These are phyloP conservation scores for Erodium texanum DNA, from an alignment of 441 rosid species.

Conservation along the genomic window DNA sequence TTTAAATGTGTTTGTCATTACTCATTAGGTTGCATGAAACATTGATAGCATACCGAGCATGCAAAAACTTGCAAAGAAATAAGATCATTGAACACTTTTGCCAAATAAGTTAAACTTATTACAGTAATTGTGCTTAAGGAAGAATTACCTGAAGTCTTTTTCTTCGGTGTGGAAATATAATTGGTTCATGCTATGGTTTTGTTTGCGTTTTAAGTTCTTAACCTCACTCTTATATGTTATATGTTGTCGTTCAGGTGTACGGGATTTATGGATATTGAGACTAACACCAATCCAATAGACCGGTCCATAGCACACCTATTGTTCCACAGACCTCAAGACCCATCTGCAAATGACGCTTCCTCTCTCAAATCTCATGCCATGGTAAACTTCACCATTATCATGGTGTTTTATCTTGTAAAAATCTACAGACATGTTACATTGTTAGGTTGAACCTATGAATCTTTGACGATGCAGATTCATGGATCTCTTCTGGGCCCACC, in stretches of 20 bases:
- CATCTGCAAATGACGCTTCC: slow-evolving; percentile 30
- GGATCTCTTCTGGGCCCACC: slow-evolving; percentile 37
- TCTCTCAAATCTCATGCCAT: slow-evolving; percentile 34
- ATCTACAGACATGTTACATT: background rate
- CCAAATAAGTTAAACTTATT: background rate
- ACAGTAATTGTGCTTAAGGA: background rate
- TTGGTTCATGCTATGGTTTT: background rate
- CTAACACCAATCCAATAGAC: slow-evolving; percentile 85
- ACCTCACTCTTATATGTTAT: background rate
- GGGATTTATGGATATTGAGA: slow-evolving; percentile 63
- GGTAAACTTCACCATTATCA: slow-evolving; percentile 30
- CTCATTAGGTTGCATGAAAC: background rate
- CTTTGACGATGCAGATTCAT: slow-evolving; percentile 33
- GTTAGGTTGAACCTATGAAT: slow-evolving; percentile 1
- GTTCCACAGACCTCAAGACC: slow-evolving; percentile 73
- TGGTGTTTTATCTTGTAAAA: slow-evolving; percentile 6
- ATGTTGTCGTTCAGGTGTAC: slow-evolving; percentile 37
- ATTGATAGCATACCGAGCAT: background rate
- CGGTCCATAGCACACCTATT: slow-evolving; percentile 80
- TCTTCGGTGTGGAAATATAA: background rate
- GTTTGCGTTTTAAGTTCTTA: background rate
- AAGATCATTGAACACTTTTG: background rate
- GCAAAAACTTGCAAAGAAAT: background rate
- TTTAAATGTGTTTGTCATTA: background rate
- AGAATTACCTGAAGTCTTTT: background rate